These are phyloP conservation scores for Paxillus rubicundulus DNA, from an alignment of 768 basidiomycete genomes.

Conservation along the genomic window DNA sequence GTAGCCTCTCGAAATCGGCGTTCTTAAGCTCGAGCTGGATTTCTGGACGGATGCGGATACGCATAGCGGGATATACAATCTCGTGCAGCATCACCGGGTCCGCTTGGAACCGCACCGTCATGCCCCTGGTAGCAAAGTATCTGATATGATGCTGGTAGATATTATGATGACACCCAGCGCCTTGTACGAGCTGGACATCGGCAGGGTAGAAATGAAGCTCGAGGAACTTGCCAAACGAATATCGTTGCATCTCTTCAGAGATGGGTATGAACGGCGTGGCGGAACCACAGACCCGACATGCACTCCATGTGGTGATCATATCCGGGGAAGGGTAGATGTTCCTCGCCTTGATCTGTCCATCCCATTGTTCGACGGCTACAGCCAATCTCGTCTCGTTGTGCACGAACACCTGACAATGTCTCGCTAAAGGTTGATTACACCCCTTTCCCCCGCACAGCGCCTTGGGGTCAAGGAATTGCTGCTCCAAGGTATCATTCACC, in stretches of 20 bases:
- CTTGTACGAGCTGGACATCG: conserved; percentile 78
- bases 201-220: conserved; percentile 96
- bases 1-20: conserved; percentile 76
- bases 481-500: conserved; percentile 62
- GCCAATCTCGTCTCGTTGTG: conserved; percentile 84
- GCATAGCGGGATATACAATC: conserved; percentile 84
- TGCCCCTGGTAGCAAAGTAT: conserved; percentile 80
- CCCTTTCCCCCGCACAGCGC: conserved; percentile 80
- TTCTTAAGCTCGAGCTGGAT: conserved; percentile 89
- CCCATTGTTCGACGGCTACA: conserved; percentile 88
- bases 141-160: conserved; percentile 91
- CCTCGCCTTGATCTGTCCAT: conserved; percentile 67
- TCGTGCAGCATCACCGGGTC: conserved; percentile 83
- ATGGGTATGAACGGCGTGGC: conserved; percentile 87
- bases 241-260: conserved; percentile 88
- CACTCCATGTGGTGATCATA: conserved; percentile 87
- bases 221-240: conserved; percentile 94
- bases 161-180: conserved; percentile 91
- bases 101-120: conserved; percentile 86
- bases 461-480: conserved; percentile 70
- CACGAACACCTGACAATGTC: conserved; percentile 88
- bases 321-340: conserved; percentile 62
- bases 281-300: conserved; percentile 74
- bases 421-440: conserved; percentile 76
- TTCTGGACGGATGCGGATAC: conserved; percentile 82